Evolutionary conservation across 2,329 filamentous ascomycete species (phyloP).

Genomic region (Colletotrichum lini): DNA sequence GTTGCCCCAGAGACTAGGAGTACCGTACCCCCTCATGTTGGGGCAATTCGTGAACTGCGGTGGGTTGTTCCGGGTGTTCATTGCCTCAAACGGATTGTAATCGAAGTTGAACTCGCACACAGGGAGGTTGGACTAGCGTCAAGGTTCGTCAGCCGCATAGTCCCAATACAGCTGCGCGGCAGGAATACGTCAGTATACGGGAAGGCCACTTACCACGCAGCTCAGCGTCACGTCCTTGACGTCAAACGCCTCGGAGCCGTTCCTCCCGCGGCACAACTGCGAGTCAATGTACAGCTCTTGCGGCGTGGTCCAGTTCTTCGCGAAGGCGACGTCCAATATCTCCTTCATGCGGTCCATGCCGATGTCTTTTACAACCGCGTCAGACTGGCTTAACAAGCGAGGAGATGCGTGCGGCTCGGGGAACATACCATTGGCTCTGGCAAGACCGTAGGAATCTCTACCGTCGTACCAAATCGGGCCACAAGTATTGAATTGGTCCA

Average conservation of each 20-base stretch:
- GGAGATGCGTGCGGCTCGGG: accelerated
- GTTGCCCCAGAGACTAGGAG: neutral
- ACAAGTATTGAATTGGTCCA: constrained; percentile 9
- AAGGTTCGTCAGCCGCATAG: neutral
- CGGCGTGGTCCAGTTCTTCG: constrained; percentile 33
- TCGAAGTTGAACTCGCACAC: constrained; percentile 35
- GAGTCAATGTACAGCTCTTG: constrained; percentile 25
- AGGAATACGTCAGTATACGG: too few species aligned
- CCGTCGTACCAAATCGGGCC: constrained; percentile 36
- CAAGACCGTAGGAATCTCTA: constrained; percentile 26
- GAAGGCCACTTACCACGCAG: constrained; percentile 9
- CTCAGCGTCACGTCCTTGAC: neutral
- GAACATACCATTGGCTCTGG: constrained; percentile 15
- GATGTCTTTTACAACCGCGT: neutral
- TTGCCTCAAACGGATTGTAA: constrained; percentile 12
- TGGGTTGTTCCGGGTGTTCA: neutral
- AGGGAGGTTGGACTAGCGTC: constrained; percentile 14
- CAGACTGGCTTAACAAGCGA: neutral
- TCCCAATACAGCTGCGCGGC: too few species aligned
- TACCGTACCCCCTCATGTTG: constrained; percentile 15
- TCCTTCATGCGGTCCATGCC: constrained; percentile 23
- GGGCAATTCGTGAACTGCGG: constrained; percentile 27
- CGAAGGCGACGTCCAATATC: constrained; percentile 7
- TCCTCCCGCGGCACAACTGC: constrained; percentile 14
- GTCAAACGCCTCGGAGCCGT: constrained; percentile 1